Evolutionary conservation across 352 stramenopile species (phyloP).

Genomic region (Phytophthora melonis): DNA sequence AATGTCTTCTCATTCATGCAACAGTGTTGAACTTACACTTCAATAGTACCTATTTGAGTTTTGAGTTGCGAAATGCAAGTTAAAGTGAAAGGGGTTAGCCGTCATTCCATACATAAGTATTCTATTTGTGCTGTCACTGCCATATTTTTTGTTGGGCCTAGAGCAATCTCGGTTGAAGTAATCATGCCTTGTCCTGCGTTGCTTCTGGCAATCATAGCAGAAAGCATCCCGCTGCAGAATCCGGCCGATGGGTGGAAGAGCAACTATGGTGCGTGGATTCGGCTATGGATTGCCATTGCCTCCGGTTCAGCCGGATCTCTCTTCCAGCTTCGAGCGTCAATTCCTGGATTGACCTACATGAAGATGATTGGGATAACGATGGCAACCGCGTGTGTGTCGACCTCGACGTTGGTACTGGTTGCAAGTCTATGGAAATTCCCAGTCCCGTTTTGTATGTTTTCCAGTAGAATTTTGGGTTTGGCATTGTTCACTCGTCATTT

Average conservation of each 20-base stretch:
- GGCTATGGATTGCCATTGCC: background rate
- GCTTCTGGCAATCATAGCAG: slow-evolving; percentile 9
- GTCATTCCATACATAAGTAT: no score
- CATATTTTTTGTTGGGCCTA: background rate
- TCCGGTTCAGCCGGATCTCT: background rate
- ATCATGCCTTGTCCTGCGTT: slow-evolving; percentile 18
- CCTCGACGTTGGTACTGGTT: background rate
- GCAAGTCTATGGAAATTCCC: background rate
- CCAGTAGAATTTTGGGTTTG: background rate
- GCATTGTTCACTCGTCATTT: background rate
- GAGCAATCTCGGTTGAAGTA: slow-evolving; percentile 11
- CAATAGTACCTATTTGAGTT: no score
- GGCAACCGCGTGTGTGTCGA: background rate
- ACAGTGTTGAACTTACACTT: no score
- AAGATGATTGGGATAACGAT: background rate
- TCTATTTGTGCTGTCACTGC: no score
- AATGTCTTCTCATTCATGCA: background rate
- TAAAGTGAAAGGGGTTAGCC: no score
- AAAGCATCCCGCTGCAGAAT: slow-evolving; percentile 17
- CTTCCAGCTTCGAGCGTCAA: background rate
- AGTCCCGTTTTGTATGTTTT: background rate
- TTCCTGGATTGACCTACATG: background rate
- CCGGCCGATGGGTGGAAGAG: background rate
- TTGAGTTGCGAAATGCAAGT: no score
- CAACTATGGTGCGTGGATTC: background rate